Conservation (phyloP, 192 early-diverging fungal genomes). For the Rhizophagus prolifer region DNA sequence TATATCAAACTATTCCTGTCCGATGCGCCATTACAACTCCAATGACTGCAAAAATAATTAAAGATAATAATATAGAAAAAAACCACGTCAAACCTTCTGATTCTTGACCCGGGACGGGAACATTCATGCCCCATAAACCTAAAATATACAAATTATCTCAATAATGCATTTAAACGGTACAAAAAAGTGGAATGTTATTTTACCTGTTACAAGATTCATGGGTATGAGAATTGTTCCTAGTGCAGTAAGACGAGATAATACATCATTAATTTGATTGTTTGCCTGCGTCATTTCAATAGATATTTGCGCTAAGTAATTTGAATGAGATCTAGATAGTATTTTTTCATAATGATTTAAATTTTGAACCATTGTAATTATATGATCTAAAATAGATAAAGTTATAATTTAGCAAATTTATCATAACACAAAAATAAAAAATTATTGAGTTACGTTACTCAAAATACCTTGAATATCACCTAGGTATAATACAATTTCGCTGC, state of each 20-base stretch:
- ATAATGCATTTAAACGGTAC: background rate
- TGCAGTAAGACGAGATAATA: conserved; percentile 50
- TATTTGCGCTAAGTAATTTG: conserved; percentile 75
- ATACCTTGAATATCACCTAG: conserved; percentile 72
- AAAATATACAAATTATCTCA: background rate
- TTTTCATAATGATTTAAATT: conserved; percentile 75
- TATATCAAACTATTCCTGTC: conserved; percentile 26
- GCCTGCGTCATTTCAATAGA: conserved; percentile 69
- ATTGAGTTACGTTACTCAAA: background rate
- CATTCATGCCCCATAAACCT: conserved; percentile 68
- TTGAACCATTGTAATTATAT: conserved; percentile 78
- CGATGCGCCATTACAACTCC: conserved; percentile 26
- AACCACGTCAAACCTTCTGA: conserved; percentile 48
- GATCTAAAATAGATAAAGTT: conserved; percentile 45
- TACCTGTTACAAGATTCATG: conserved; percentile 61
- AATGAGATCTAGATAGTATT: conserved; percentile 65
- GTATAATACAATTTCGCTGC: conserved; percentile 68
- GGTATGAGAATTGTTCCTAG: conserved; percentile 55
- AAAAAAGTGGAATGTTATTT: background rate
- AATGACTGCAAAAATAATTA: conserved; percentile 17
- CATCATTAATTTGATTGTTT: conserved; percentile 55
- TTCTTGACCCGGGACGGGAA: conserved; percentile 63
- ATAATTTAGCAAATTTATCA: background rate
- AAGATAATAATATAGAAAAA: conserved; percentile 48
- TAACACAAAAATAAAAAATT: background rate